phyloP scores from a whole-genome alignment of 768 basidiomycete species.

The Pholiota conissans region DNA sequence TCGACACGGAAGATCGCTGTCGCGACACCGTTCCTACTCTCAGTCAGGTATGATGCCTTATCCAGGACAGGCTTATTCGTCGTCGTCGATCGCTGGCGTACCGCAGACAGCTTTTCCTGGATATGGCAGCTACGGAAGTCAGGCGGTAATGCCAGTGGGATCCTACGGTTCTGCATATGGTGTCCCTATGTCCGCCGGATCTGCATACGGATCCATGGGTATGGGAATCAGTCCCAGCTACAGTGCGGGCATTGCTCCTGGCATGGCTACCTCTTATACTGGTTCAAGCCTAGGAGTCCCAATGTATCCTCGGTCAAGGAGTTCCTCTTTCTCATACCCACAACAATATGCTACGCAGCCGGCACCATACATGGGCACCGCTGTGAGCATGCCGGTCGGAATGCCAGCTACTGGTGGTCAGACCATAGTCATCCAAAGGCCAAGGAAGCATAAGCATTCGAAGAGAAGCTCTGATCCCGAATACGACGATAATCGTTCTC shows the following conservation, averaged over 20 bases:
- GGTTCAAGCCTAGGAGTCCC: constrained; percentile 26
- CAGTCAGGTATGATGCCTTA: constrained; percentile 22
- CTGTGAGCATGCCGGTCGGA: constrained; percentile 22
- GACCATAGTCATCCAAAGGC: constrained; percentile 30
- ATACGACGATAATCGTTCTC: constrained; percentile 4
- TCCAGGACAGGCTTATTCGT: constrained; percentile 20
- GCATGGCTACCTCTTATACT: constrained; percentile 26
- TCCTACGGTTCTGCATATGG: constrained; percentile 23
- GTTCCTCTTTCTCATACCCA: constrained; percentile 36
- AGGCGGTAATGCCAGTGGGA: constrained; percentile 23
- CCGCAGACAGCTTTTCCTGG: constrained; percentile 23
- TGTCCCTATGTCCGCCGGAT: constrained; percentile 13
- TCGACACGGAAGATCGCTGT: constrained; percentile 34
- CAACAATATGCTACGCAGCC: constrained; percentile 16
- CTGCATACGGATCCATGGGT: constrained; percentile 21
- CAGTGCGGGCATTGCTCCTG: constrained; percentile 21
- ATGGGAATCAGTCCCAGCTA: constrained; percentile 19
- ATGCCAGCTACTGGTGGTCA: constrained; percentile 13
- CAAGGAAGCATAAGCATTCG: constrained; percentile 28
- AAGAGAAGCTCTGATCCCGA: constrained; percentile 9
- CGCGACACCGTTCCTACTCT: constrained; percentile 34
- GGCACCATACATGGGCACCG: constrained; percentile 22
- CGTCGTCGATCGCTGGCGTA: constrained; percentile 14
- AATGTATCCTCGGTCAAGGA: constrained; percentile 26
- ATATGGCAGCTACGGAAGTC: constrained; percentile 21